Evolutionary conservation across 768 basidiomycete species (phyloP).

Genomic region (Russula sp.): DNA sequence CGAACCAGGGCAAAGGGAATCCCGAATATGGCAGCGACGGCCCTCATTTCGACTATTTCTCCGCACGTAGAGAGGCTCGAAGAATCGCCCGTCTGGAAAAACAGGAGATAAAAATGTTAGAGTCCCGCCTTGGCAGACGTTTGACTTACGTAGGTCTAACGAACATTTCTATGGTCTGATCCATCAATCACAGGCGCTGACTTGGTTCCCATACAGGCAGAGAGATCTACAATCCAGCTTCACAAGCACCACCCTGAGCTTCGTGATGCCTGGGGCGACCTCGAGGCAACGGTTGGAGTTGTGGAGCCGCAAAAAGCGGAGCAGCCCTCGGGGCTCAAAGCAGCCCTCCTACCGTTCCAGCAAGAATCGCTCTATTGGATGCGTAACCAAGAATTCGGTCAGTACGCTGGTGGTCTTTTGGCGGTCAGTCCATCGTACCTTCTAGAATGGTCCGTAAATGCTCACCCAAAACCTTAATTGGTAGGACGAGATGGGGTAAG

Average conservation of each 20-base stretch:
- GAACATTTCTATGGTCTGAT: neutral
- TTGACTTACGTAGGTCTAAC: constrained; percentile 56
- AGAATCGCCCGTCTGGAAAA: constrained; percentile 18
- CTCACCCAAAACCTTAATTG: constrained; percentile 10
- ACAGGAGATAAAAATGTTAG: constrained; percentile 33
- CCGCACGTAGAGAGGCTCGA: constrained; percentile 13
- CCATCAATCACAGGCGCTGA: constrained; percentile 12
- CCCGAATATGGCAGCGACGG: constrained; percentile 2
- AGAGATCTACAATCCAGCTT: constrained; percentile 59
- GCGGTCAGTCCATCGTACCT: constrained; percentile 48
- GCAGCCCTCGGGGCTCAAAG: constrained; percentile 80
- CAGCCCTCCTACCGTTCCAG: constrained; percentile 89
- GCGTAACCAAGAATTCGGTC: constrained; percentile 81
- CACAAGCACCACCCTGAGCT: constrained; percentile 75
- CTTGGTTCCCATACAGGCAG: constrained; percentile 44
- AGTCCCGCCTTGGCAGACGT: constrained; percentile 59
- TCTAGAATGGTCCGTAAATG: neutral
- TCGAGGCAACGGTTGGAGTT: constrained; percentile 56
- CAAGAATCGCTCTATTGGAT: constrained; percentile 95
- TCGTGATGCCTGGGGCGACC: constrained; percentile 79
- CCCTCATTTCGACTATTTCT: constrained; percentile 16
- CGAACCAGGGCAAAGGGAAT: constrained; percentile 28
- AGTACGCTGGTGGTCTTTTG: constrained; percentile 89
- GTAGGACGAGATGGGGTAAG: constrained; percentile 92
- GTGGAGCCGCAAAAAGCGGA: constrained; percentile 61